These are phyloP conservation scores for Quercus alba DNA, from an alignment of 306 rosid species.

Conservation along the genomic window DNA sequence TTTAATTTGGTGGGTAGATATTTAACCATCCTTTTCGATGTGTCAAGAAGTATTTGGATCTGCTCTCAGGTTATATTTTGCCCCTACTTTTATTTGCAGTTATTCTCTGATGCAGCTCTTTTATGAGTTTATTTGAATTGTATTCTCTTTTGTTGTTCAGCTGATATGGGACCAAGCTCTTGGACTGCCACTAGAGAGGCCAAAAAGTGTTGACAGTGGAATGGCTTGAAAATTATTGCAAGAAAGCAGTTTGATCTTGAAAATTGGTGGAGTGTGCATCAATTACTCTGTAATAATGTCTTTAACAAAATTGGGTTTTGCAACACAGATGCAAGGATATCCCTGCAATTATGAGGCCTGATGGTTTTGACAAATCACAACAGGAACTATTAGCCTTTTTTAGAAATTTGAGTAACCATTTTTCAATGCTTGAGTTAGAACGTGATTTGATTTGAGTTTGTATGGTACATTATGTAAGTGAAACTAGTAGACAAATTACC, in stretches of 20 bases:
- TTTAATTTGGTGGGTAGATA: constrained; percentile 50
- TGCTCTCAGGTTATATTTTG: constrained; percentile 77
- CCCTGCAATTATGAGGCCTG: no score
- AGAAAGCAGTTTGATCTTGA: constrained; percentile 39
- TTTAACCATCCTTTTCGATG: constrained; percentile 88
- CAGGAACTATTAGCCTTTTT: no score
- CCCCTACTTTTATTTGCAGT: not conserved
- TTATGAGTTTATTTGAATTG: not conserved
- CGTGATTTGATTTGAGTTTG: no score
- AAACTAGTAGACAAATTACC: no score
- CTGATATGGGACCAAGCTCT: constrained; percentile 36
- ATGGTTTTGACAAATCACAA: no score
- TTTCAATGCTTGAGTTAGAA: no score
- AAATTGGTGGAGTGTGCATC: not conserved
- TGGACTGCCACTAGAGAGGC: constrained; percentile 37
- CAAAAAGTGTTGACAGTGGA: constrained; percentile 53
- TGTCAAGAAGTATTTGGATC: constrained; percentile 83
- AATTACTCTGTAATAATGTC: no score
- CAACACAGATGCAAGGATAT: no score
- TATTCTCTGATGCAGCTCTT: not conserved
- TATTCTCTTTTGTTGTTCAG: not conserved
- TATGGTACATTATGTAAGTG: no score
- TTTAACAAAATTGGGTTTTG: no score
- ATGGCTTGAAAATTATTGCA: constrained; percentile 45
- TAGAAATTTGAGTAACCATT: no score